Percentiles rank a stretch among this genome's conserved stretches.
phyloP scores from a whole-genome alignment of 2,329 filamentous ascomycete species.

The Ophiognomonia clavigignenti-juglandacearum region DNA sequence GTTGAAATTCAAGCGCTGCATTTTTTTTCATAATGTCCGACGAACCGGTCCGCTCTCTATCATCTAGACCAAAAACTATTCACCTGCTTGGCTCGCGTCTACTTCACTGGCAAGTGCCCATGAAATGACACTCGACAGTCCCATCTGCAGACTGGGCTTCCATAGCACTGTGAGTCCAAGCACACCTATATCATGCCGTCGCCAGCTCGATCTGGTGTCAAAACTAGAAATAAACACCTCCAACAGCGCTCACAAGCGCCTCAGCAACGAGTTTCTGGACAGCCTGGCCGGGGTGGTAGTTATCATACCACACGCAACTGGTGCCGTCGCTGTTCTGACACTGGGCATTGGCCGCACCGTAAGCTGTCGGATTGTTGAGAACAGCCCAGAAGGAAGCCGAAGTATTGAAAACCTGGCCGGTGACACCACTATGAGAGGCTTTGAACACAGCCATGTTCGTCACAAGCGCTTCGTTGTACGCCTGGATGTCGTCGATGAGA shows the following conservation, averaged over 20 bases:
- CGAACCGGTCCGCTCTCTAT: no score
- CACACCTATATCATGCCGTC: no score
- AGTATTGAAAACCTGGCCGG: slow-evolving; percentile 5
- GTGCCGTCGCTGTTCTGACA: slow-evolving; percentile 4
- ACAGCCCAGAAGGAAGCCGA: slow-evolving; percentile 4
- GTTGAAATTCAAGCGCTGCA: no score
- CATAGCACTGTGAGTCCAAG: no score
- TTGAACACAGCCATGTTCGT: slow-evolving; percentile 7
- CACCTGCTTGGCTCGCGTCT: no score
- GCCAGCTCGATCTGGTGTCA: no score
- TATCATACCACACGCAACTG: slow-evolving; percentile 9
- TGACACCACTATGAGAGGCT: slow-evolving; percentile 2
- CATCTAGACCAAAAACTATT: no score
- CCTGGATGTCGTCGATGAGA: slow-evolving; percentile 4
- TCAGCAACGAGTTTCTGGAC: slow-evolving; percentile 6
- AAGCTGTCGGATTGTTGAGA: slow-evolving; percentile 4
- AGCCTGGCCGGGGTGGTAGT: slow-evolving; percentile 9
- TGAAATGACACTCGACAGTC: no score
- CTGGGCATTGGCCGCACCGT: slow-evolving; percentile 5
- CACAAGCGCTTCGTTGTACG: slow-evolving; percentile 7
- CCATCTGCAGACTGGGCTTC: no score
- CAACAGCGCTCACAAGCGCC: background rate
- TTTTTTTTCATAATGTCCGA: no score
- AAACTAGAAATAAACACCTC: background rate
- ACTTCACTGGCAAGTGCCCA: no score